A percentile compares a stretch with the other conserved stretches of the same genome.
These are phyloP conservation scores for Aspergillus ustus DNA, from an alignment of 2,329 filamentous ascomycete species.

Conservation along the genomic window DNA sequence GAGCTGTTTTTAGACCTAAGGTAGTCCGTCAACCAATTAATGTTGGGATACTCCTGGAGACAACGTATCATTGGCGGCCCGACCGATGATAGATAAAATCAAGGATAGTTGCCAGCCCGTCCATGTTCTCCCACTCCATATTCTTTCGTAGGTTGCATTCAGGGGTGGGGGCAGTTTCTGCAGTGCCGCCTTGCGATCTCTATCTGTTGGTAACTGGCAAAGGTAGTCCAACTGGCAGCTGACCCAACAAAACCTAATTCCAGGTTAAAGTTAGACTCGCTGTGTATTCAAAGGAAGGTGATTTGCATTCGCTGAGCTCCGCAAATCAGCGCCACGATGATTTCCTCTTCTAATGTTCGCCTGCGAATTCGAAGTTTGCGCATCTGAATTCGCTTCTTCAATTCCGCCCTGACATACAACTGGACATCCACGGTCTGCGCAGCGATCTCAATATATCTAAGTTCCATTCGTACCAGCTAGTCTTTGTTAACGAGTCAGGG, in stretches of 20 bases:
- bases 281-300: not conserved
- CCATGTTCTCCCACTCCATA: not conserved
- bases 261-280: not conserved
- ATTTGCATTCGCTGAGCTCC: conserved; percentile 2
- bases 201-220: not conserved
- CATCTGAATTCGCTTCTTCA: not conserved
- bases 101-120: not conserved
- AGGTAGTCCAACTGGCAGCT: conserved; percentile 10
- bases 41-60: too few species aligned
- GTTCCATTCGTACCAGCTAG: not conserved
- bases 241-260: conserved; percentile 6
- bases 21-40: too few species aligned
- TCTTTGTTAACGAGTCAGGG: conserved; percentile 6
- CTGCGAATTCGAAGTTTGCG: not conserved
- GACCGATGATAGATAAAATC: not conserved
- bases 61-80: too few species aligned
- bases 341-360: not conserved
- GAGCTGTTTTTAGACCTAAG: too few species aligned
- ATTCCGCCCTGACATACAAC: not conserved
- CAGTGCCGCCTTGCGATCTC: not conserved
- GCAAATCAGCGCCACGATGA: not conserved
- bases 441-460: conserved; percentile 5
- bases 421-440: not conserved
- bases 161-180: not conserved
- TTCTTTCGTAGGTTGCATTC: not conserved